Evolutionary conservation across 2,329 filamentous ascomycete species (phyloP).

Genomic region (Pseudogymnoascus sp.): DNA sequence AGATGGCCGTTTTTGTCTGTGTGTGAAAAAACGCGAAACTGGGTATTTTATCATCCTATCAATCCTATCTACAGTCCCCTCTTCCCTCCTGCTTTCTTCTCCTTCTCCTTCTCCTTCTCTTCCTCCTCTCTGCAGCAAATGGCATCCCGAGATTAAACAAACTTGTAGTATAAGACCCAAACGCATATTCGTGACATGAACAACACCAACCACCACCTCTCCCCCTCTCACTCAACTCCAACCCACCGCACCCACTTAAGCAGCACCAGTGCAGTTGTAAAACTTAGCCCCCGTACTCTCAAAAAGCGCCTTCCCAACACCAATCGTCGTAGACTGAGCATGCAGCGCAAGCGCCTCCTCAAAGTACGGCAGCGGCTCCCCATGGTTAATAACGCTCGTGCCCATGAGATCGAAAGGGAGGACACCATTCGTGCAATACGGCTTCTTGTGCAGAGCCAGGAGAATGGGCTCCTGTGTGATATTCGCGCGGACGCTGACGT

Average conservation of each 20-base stretch:
- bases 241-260: not conserved
- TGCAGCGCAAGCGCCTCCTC: not conserved
- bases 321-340: not conserved
- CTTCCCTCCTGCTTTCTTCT: not conserved
- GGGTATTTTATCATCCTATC: constrained; percentile 3
- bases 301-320: not conserved
- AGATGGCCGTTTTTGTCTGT: not conserved
- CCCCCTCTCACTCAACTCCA: not conserved
- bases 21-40: not conserved
- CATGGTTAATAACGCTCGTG: constrained; percentile 38
- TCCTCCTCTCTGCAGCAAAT: not conserved
- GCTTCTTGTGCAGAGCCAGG: constrained; percentile 18
- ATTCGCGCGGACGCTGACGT: constrained; percentile 38
- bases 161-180: not conserved
- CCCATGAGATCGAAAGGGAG: constrained; percentile 43
- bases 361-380: constrained; percentile 42
- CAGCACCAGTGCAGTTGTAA: not conserved
- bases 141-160: not conserved
- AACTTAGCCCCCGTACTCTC: not conserved
- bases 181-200: not conserved
- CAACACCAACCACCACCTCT: not conserved
- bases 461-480: constrained; percentile 35
- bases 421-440: constrained; percentile 30
- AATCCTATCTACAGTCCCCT: not conserved
- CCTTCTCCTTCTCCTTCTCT: not conserved